phyloP scores from a whole-genome alignment of 176 grass and related monocot genomes.

The Eremochloa ophiuroides region DNA sequence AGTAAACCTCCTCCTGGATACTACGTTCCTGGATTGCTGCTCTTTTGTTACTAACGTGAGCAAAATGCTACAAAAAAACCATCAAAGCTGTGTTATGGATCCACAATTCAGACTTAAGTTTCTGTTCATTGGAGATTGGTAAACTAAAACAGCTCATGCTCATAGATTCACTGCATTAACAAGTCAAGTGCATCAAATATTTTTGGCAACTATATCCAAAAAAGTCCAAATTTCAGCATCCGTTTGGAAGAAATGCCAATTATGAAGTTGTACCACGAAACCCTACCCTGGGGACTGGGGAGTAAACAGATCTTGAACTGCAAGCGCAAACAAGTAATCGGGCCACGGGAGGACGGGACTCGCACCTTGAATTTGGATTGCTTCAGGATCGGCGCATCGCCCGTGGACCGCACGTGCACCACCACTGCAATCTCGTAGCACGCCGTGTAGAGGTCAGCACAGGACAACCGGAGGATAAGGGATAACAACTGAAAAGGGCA shows the following conservation, averaged over 20 bases:
- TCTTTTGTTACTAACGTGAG: background rate
- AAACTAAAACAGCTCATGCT: background rate
- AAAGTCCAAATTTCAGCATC: background rate
- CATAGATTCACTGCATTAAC: background rate
- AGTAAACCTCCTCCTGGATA: background rate
- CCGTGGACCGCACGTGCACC: conserved; percentile 68
- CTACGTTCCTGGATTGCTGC: background rate
- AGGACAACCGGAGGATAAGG: background rate
- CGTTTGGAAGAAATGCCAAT: background rate
- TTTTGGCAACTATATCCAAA: background rate
- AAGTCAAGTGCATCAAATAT: background rate
- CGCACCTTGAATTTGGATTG: conserved; percentile 76
- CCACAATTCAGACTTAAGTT: background rate
- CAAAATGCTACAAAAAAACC: background rate
- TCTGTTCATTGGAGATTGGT: background rate
- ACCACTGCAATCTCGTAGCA: conserved; percentile 40
- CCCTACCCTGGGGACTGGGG: background rate
- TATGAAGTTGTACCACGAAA: background rate
- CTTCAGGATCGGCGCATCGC: conserved; percentile 75
- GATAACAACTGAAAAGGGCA: background rate
- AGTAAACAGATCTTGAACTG: background rate
- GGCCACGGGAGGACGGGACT: background rate
- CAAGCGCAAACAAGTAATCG: background rate
- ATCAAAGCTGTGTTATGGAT: background rate
- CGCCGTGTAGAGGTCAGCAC: background rate